Evolutionary conservation across 129 eudicot genomes (phyloP), one percentile per base, ranked within the genome.

Genomic region (Flaveria ramosissima): DNA sequence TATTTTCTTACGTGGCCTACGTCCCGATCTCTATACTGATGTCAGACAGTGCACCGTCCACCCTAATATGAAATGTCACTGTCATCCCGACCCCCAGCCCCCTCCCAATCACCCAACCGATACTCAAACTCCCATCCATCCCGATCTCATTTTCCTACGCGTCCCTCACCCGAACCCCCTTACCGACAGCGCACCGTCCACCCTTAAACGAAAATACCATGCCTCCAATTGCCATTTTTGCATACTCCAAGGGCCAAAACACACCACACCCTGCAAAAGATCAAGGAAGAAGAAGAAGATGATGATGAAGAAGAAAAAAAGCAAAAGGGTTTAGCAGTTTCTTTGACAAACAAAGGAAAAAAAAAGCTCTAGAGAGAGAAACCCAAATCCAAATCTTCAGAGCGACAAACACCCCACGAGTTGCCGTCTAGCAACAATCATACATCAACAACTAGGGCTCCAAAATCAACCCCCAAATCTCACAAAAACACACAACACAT

Each of bases 351-450:
- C 39, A 61, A 82, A 83, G 53, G 19, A 6, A 52, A 70, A 52
- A 70, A 83, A 65, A 70, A 60, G 63, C 24, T 70, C 57, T 53
- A 82, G 63, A 83, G 77, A 76, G 77, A 71, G 70, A 55, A 17
- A 81, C 23, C 17, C 47, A 53, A 41, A 70, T 69, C 17, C 36
- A 53, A 41, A 70, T 69, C 56, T 81, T 46, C 65, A 88, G 89
- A 88, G 85, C 84, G 89, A 91, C 88, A 86, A 86, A 83, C 87
- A 84, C 7, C 41, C 41, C 41, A 36, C 7, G 41, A 36, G 86
- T 80, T 88, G 88, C 86, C 96, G 96, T 86, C 93, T 84, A 78
- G 80, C 82, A 68, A 46, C 55, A 70, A 36, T 56, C 70, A 70
- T 6, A 53, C 13, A 68, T 68, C 75, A 39, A 27, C 21, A 24